These are phyloP conservation scores for Lagenidium giganteum DNA, from an alignment of 352 stramenopile genomes.

Conservation along the genomic window DNA sequence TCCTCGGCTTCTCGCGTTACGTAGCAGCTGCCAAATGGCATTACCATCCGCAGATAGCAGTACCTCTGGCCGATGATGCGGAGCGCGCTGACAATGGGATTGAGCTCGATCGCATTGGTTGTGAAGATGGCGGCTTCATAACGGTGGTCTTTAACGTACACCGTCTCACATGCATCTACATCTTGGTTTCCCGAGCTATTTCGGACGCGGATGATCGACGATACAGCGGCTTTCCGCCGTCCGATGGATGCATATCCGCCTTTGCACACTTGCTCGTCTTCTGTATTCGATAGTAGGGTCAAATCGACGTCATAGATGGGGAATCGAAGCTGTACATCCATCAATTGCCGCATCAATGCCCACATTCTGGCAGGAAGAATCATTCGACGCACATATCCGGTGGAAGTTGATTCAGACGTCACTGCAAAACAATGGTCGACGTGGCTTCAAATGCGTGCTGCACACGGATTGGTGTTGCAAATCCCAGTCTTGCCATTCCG, in stretches of 20 bases:
- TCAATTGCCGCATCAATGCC: too few relatives aligned
- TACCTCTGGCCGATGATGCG: constrained; percentile 3
- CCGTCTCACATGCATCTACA: not conserved
- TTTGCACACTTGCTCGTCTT: not conserved
- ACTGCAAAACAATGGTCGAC: constrained; percentile 7
- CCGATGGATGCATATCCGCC: not conserved
- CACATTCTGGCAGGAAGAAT: too few relatives aligned
- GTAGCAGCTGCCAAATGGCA: constrained; percentile 5
- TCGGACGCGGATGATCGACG: not conserved
- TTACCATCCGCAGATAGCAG: not conserved
- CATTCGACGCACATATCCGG: not conserved
- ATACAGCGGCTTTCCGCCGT: not conserved
- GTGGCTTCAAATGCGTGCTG: too few relatives aligned
- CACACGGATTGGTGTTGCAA: too few relatives aligned
- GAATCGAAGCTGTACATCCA: too few relatives aligned
- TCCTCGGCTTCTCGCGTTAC: not conserved
- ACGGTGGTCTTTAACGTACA: constrained; percentile 1
- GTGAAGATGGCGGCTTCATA: not conserved
- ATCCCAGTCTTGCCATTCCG: too few relatives aligned
- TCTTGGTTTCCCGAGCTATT: not conserved
- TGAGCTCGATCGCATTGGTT: not conserved
- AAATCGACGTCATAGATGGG: not conserved
- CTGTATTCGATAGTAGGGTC: not conserved
- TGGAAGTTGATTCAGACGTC: constrained; percentile 8
- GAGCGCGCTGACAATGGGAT: not conserved